phyloP scores from a whole-genome alignment of 2,329 filamentous ascomycete species.

The Neofusicoccum parvum region DNA sequence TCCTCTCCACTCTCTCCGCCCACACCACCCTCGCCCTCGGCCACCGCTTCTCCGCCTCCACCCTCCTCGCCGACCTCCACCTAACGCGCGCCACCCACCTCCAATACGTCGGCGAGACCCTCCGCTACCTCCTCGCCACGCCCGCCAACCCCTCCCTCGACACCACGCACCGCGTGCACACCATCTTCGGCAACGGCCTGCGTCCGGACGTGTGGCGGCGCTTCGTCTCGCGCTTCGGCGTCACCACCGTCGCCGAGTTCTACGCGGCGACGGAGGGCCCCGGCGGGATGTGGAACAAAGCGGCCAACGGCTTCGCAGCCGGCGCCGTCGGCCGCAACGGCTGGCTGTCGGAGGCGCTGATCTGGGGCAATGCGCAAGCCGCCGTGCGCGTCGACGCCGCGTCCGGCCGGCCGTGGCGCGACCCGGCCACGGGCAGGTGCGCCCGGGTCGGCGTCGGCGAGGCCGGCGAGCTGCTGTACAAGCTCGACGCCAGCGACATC shows the following conservation, averaged over 20 bases:
- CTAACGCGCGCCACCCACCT: slow-evolving; percentile 70
- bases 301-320: not conserved
- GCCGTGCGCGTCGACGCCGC: slow-evolving; percentile 57
- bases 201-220: slow-evolving; percentile 69
- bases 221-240: slow-evolving; percentile 65
- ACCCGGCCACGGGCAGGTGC: slow-evolving; percentile 33
- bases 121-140: slow-evolving; percentile 71
- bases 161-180: slow-evolving; percentile 58
- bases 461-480: slow-evolving; percentile 71
- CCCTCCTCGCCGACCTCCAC: slow-evolving; percentile 73
- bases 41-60: slow-evolving; percentile 67
- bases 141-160: slow-evolving; percentile 63
- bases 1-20: slow-evolving; percentile 52
- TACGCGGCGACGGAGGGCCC: slow-evolving; percentile 78
- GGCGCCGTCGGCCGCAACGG: slow-evolving; percentile 16
- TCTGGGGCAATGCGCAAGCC: not conserved
- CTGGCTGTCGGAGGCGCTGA: not conserved
- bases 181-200: slow-evolving; percentile 68
- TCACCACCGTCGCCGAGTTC: slow-evolving; percentile 69
- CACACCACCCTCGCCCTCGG: slow-evolving; percentile 61
- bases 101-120: slow-evolving; percentile 77
- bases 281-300: slow-evolving; percentile 17
- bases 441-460: not conserved
- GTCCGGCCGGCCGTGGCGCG: slow-evolving; percentile 63
- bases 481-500: slow-evolving; percentile 56